Evolutionary conservation across 1,284 basidiomycete genomes (phyloP).

Genomic region (Leccinum solheimii): DNA sequence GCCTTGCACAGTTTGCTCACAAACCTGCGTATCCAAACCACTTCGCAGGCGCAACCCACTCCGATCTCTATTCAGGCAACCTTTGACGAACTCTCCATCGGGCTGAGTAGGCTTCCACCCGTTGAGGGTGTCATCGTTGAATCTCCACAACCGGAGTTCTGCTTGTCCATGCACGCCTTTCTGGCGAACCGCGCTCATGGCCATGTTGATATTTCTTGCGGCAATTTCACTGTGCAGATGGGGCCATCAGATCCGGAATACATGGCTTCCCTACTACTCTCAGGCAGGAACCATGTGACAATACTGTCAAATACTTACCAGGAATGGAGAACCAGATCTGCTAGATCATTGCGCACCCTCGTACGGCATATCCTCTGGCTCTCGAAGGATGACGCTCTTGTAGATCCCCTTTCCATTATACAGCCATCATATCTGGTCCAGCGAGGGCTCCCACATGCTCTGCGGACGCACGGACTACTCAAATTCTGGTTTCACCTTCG

Average conservation of each 20-base stretch:
- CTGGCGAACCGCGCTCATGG: slow-evolving; percentile 24
- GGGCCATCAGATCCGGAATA: slow-evolving; percentile 50
- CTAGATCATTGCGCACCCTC: slow-evolving; percentile 34
- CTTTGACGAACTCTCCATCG: slow-evolving; percentile 24
- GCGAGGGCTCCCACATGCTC: slow-evolving; percentile 58
- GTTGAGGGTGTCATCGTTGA: slow-evolving; percentile 4
- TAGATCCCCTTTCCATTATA: slow-evolving; percentile 75
- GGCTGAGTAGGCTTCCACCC: slow-evolving; percentile 12
- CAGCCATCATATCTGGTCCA: slow-evolving; percentile 81
- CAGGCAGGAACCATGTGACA: slow-evolving; percentile 31
- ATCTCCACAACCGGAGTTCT: slow-evolving; percentile 20
- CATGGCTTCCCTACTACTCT: slow-evolving; percentile 38
- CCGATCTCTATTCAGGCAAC: slow-evolving; percentile 2
- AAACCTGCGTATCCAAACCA: slow-evolving; percentile 18
- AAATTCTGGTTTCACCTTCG: slow-evolving; percentile 74
- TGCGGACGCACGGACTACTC: slow-evolving; percentile 66
- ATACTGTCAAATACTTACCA: slow-evolving; percentile 25
- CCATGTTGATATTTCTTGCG: slow-evolving; percentile 31
- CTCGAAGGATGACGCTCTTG: slow-evolving; percentile 49
- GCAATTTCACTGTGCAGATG: slow-evolving; percentile 36
- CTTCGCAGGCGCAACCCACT: slow-evolving; percentile 1
- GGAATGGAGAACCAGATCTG: slow-evolving; percentile 34
- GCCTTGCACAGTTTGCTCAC: slow-evolving; percentile 21
- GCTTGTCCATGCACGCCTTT: slow-evolving; percentile 22
- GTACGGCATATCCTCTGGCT: slow-evolving; percentile 50